These are phyloP conservation scores for Infundibulicybe gibba DNA, from an alignment of 768 basidiomycete species.

Conservation along the genomic window DNA sequence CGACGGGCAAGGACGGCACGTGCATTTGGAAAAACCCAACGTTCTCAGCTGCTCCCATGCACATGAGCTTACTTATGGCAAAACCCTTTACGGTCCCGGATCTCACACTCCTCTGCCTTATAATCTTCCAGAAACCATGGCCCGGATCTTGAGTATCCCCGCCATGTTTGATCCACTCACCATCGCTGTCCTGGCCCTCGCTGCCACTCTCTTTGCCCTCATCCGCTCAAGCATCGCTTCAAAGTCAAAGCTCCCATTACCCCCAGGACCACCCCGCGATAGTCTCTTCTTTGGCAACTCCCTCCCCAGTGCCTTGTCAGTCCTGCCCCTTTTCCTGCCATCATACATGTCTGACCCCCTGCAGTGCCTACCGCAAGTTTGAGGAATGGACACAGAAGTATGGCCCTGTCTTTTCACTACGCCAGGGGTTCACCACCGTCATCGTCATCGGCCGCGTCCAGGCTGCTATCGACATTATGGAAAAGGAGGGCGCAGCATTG, in stretches of 20 bases:
- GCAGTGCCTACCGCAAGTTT: slow-evolving; percentile 46
- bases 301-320: slow-evolving; percentile 38
- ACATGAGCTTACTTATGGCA: too few relatives aligned
- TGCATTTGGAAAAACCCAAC: too few relatives aligned
- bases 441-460: slow-evolving; percentile 48
- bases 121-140: too few relatives aligned
- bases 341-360: not conserved
- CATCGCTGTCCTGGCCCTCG: slow-evolving; percentile 25
- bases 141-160: too few relatives aligned
- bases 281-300: slow-evolving; percentile 34
- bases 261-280: slow-evolving; percentile 40
- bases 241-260: slow-evolving; percentile 24
- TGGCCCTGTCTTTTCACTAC: slow-evolving; percentile 56
- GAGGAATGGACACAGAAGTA: slow-evolving; percentile 59
- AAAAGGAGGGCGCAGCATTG: slow-evolving; percentile 56
- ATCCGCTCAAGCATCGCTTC: slow-evolving; percentile 22
- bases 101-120: too few relatives aligned
- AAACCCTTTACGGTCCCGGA: too few relatives aligned
- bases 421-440: slow-evolving; percentile 41
- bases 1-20: too few relatives aligned
- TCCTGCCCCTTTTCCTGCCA: not conserved
- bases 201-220: slow-evolving; percentile 22
- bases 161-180: slow-evolving; percentile 5
- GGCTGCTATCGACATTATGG: slow-evolving; percentile 65
- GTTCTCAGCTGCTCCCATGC: too few relatives aligned